phyloP scores from a whole-genome alignment of 257 asterid species.

The Avicennia marina region DNA sequence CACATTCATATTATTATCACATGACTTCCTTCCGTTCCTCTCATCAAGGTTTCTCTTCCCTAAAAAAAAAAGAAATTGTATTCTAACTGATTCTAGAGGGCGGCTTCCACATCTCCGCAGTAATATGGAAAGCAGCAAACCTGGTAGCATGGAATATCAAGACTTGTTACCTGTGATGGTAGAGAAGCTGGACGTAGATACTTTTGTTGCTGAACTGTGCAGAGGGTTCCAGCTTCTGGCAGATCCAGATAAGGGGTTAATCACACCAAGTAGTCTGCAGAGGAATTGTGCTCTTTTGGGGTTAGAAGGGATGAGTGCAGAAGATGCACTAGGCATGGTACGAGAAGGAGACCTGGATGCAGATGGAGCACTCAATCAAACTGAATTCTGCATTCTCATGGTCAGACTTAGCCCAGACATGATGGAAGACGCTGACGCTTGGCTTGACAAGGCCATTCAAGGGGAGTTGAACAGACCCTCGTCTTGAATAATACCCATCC shows the following conservation, averaged over 20 bases:
- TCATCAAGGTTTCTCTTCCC: background rate
- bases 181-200: conserved; percentile 59
- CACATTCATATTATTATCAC: background rate
- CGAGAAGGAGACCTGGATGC: conserved; percentile 71
- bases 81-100: background rate
- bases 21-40: background rate
- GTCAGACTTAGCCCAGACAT: conserved; percentile 81
- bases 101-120: too few relatives aligned
- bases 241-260: conserved; percentile 43
- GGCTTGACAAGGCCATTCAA: conserved; percentile 81
- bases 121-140: too few relatives aligned
- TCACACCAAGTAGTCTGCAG: conserved; percentile 51
- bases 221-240: conserved; percentile 55
- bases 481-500: too few relatives aligned
- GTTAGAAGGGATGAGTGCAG: conserved; percentile 53
- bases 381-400: conserved; percentile 76
- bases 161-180: conserved; percentile 75
- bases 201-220: conserved; percentile 46
- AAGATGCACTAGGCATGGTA: conserved; percentile 67
- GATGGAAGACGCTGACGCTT: conserved; percentile 79
- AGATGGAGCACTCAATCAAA: conserved; percentile 58
- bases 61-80: background rate
- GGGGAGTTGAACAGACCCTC: too few relatives aligned
- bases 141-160: conserved; percentile 37
- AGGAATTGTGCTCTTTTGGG: conserved; percentile 48